Base-by-base conservation (phyloP, 2,329 filamentous ascomycete species). In the Plectosphaerella cucumerina region DNA sequence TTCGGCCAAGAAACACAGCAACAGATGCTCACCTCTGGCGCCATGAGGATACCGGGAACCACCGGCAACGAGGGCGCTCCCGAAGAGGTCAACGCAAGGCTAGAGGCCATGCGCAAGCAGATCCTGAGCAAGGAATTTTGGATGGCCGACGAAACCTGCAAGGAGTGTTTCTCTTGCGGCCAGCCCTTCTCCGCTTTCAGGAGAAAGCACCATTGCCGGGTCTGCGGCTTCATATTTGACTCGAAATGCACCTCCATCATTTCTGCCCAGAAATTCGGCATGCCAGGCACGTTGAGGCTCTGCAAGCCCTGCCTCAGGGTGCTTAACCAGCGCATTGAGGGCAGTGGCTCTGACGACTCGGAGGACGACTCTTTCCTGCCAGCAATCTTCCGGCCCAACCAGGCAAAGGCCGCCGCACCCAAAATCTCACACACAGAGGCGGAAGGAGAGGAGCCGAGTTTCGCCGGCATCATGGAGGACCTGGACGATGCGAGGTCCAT, bases 121-220 rank as follows among this genome's bases (percentile, higher is more conserved):
- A 86, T 99, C 8, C 73, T 97, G 44, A 96, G 89, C 65, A 94
- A 92, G 62, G 92, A 97, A 59, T 97, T 96, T 60, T 97, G 93
- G 94, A 99, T 99, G 94, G 89, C 91, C 53, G 94, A 99, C 65
- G 94, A 97, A 63, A 97, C 95, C 56, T 95, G 93, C 53, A 97
- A 96, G 65, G 93, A 97, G 61, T 99, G 94, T 63, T 99, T 97
- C 65, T 82, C 90, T 43, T 99, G 94, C 62, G 90, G 90, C 43
- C 87, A 90, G 52, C 81, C 89, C 2, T 99, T 99, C 63, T 91
- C 90, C 0, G 94, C 93, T 1, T 97, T 97, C 65, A 83, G 94
- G 53, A 84, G 94, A 57, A 99, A 99, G 65, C 94, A 99, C 66
- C 94, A 99, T 68, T 99, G 94, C 67, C 85, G 95, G 54, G 89